These are phyloP conservation scores for Trichoderma sp. DNA, from an alignment of 2,329 filamentous ascomycete species.

Conservation along the genomic window DNA sequence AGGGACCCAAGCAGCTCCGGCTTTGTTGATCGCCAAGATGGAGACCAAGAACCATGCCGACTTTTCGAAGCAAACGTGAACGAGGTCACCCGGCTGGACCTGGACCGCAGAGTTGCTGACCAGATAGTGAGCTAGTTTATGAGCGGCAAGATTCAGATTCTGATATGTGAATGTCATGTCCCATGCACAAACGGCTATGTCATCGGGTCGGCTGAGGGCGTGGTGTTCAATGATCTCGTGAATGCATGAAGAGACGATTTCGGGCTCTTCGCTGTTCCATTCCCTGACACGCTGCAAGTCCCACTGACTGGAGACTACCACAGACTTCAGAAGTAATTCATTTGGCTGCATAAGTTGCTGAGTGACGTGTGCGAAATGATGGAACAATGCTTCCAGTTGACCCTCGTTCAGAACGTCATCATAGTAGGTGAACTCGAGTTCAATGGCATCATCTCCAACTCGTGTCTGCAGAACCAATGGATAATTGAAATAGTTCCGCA, in stretches of 20 bases:
- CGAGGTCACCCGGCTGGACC: slow-evolving; percentile 11
- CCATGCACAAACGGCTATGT: slow-evolving; percentile 28
- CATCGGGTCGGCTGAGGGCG: slow-evolving; percentile 7
- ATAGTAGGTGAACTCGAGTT: slow-evolving; percentile 26
- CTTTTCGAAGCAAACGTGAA: slow-evolving; percentile 40
- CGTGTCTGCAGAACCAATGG: slow-evolving; percentile 28
- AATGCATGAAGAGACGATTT: slow-evolving; percentile 18
- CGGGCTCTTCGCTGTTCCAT: slow-evolving; percentile 24
- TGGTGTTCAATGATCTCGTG: slow-evolving; percentile 27
- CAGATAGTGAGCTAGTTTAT: slow-evolving; percentile 11
- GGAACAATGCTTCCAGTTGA: slow-evolving; percentile 23
- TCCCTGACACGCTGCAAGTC: slow-evolving; percentile 13
- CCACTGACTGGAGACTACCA: background rate
- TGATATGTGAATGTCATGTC: slow-evolving; percentile 26
- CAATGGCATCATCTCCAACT: slow-evolving; percentile 18
- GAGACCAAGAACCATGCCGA: slow-evolving; percentile 32
- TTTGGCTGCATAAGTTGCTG: slow-evolving; percentile 26
- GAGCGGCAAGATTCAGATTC: slow-evolving; percentile 6
- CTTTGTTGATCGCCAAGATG: slow-evolving; percentile 30
- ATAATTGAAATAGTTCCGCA: slow-evolving; percentile 31
- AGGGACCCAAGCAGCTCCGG: slow-evolving; percentile 31
- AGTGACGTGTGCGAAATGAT: slow-evolving; percentile 29
- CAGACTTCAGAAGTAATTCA: background rate
- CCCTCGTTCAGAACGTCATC: background rate
- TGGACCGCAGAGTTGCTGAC: background rate